Base-by-base conservation (phyloP, 148 eudicot species). In the Vaccinium macrocarpon region DNA sequence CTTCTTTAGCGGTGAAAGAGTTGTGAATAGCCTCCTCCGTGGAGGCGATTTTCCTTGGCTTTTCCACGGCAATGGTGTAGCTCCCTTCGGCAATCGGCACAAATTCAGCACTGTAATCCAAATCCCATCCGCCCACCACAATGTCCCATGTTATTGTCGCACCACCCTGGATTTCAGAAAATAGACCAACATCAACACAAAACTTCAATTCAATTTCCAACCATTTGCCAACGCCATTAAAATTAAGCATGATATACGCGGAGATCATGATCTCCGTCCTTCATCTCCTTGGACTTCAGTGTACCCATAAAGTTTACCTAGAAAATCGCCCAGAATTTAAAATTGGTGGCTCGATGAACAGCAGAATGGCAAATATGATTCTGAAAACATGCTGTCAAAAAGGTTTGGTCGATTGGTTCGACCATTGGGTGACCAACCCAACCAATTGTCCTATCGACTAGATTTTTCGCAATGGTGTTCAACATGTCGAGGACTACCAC, bases 101-200 rank as follows among this genome's bases (percentile, higher is more conserved):
- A 86, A 92, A 96, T 84, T 96, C 98, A 3, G 90, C 97, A 72
- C 93, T 88, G 91, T 96, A 96, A 9, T 93, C 97, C 84, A 96
- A 81, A 52, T 96, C 99, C 99, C 99, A 96, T n/a, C 97, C 96
- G 78, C 97, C 98, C 19, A 96, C 99, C 76, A 92, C 98, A 62
- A 96, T 88, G 86, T 96, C 99, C 99, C 98, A 94, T 82, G 94
- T 89, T 62, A 96, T 94, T 48, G 98, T 94, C 71, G 98, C 92
- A 23, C 95, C 97, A 16, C 81, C 98, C 99, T 96, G 70, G 71
- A 59, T 6, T 53, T 42, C 81, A 66, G 15, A 79, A 53, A 79
- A 25, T 0, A 79, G 12, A 6, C 25, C 8, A 51, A 4, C 15
- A 55, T 16, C n/a, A 79, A 12, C 46, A 51, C 10, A 51, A 19